Evolutionary conservation across 192 early-diverging fungal species (phyloP).

Genomic region (Lobosporangium transversale): DNA sequence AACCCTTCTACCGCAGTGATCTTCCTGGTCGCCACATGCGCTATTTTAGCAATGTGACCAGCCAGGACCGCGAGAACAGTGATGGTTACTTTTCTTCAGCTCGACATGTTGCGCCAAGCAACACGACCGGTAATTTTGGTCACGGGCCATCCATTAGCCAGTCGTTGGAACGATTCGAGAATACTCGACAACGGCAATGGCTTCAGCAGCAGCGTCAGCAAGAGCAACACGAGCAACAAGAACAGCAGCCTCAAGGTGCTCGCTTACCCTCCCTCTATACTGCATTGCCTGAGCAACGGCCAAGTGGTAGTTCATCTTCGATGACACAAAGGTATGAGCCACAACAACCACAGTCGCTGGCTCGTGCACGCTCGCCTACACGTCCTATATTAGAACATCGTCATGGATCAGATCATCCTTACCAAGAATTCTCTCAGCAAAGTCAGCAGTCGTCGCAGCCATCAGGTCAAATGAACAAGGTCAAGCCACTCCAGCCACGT

Average conservation of each 20-base stretch:
- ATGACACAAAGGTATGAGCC: not conserved
- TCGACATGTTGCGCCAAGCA: conserved; percentile 45
- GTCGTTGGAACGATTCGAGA: conserved; percentile 22
- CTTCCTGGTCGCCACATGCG: conserved; percentile 52
- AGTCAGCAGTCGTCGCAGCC: conserved; percentile 7
- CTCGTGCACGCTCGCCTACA: not conserved
- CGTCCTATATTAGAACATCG: not conserved
- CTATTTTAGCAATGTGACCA: conserved; percentile 43
- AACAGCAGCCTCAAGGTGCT: conserved; percentile 21
- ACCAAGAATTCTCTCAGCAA: no score
- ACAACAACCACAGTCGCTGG: not conserved
- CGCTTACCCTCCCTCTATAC: conserved; percentile 36
- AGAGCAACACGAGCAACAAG: conserved; percentile 1
- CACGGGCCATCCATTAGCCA: conserved; percentile 41
- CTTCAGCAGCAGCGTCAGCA: conserved; percentile 46
- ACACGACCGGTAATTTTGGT: conserved; percentile 48
- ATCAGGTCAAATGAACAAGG: conserved; percentile 4
- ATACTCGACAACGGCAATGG: conserved; percentile 3
- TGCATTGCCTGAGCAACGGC: conserved; percentile 31
- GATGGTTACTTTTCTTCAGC: conserved; percentile 47
- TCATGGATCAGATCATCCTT: not conserved
- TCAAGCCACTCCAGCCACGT: conserved; percentile 15
- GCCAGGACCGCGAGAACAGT: conserved; percentile 37
- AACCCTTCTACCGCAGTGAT: conserved; percentile 48
- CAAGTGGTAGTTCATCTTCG: not conserved